These are phyloP conservation scores for Allium sativum DNA, from an alignment of 106 monocot genomes.

Conservation along the genomic window DNA sequence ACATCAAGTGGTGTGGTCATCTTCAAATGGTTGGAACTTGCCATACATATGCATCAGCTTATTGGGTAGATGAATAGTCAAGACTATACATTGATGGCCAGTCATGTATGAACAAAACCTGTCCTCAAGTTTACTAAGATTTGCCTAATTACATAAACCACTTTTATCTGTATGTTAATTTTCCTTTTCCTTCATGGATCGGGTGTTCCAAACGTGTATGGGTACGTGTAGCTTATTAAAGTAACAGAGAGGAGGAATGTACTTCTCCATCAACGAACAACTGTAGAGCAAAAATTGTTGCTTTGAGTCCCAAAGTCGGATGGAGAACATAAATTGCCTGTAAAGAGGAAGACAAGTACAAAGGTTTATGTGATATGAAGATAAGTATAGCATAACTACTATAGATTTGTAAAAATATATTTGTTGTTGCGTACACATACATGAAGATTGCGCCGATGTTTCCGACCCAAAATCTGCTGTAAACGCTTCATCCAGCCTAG, in stretches of 20 bases:
- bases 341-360: neutral
- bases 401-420: neutral
- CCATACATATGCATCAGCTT: too few relatives aligned
- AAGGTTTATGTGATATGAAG: neutral
- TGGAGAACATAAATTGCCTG: constrained; percentile 97
- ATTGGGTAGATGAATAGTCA: too few relatives aligned
- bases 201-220: neutral
- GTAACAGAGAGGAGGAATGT: neutral
- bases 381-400: neutral
- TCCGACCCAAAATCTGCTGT: constrained; percentile 89
- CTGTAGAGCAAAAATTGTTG: constrained; percentile 72
- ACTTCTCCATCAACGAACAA: constrained; percentile 90
- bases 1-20: too few relatives aligned
- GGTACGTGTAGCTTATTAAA: neutral
- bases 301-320: constrained; percentile 85
- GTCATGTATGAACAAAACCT: too few relatives aligned
- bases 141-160: too few relatives aligned
- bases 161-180: too few relatives aligned
- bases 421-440: constrained; percentile 20
- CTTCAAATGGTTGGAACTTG: too few relatives aligned
- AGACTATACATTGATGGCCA: too few relatives aligned
- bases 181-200: too few relatives aligned
- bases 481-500: constrained; percentile 94
- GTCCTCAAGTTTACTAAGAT: too few relatives aligned
- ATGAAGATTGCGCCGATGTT: constrained; percentile 87